phyloP scores from a whole-genome alignment of 257 asterid genomes.

The Cruciata laevipes region DNA sequence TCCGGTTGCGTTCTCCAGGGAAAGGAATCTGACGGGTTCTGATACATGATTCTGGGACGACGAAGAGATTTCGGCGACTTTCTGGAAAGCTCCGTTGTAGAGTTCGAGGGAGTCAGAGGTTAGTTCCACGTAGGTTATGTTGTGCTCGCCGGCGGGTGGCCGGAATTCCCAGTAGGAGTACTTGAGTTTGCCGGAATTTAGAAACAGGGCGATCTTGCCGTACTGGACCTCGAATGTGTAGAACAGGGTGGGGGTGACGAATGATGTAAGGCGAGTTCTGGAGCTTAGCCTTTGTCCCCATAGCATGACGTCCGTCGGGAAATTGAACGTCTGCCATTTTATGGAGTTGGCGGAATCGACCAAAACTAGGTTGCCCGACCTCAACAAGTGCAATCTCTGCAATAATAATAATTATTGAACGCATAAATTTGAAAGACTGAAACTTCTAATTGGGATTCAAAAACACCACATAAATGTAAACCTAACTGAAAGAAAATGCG shows the following conservation, averaged over 20 bases:
- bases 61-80: constrained; percentile 34
- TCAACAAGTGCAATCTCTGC: constrained; percentile 62
- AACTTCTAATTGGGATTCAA: too few relatives aligned
- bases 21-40: constrained; percentile 47
- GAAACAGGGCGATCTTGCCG: constrained; percentile 46
- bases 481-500: too few relatives aligned
- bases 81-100: constrained; percentile 35
- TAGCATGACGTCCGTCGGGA: constrained; percentile 74
- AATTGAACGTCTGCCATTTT: constrained; percentile 93
- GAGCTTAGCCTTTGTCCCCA: constrained; percentile 91
- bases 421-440: too few relatives aligned
- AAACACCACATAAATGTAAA: too few relatives aligned
- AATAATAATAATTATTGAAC: too few relatives aligned
- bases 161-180: constrained; percentile 71
- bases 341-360: constrained; percentile 53
- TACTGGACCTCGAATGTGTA: constrained; percentile 65
- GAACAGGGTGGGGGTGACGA: constrained; percentile 40
- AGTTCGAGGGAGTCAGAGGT: constrained; percentile 54
- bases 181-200: constrained; percentile 48
- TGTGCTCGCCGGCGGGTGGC: constrained; percentile 29
- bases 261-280: constrained; percentile 64
- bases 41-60: constrained; percentile 12
- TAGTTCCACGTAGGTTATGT: constrained; percentile 59
- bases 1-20: constrained; percentile 50
- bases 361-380: constrained; percentile 74